These are phyloP conservation scores for Elaeis oleifera DNA, from an alignment of 202 grass and related monocot species.

Conservation along the genomic window DNA sequence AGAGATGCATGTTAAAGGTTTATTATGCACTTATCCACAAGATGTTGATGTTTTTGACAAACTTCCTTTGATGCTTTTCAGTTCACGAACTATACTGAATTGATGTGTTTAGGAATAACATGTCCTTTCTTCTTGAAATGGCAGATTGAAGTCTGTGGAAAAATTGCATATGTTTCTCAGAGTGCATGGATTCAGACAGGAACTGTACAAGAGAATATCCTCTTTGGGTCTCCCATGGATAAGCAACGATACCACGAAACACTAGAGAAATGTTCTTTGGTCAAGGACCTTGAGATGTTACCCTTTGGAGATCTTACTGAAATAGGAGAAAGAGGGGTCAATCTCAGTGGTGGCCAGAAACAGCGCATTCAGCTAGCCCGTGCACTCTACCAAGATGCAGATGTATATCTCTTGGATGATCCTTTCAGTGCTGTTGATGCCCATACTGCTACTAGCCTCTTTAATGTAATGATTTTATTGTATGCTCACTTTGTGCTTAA, in stretches of 20 bases:
- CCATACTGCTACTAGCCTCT: slow-evolving; percentile 75
- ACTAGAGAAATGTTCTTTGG: slow-evolving; percentile 63
- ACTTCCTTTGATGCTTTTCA: too few species aligned
- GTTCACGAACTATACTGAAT: too few species aligned
- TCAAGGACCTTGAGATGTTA: slow-evolving; percentile 75
- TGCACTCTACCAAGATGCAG: slow-evolving; percentile 80
- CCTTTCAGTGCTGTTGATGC: slow-evolving; percentile 98
- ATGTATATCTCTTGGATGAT: slow-evolving; percentile 88
- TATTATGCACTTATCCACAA: too few species aligned
- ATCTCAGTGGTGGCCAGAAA: slow-evolving; percentile 96
- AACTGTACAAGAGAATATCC: slow-evolving; percentile 79
- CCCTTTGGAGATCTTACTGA: slow-evolving; percentile 71
- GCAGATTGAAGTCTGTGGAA: slow-evolving; percentile 74
- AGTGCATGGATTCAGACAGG: slow-evolving; percentile 93
- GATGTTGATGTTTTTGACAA: too few species aligned
- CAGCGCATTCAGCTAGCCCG: slow-evolving; percentile 87
- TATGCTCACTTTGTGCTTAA: background rate
- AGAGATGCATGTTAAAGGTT: too few species aligned
- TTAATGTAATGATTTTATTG: slow-evolving; percentile 44
- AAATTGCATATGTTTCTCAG: slow-evolving; percentile 86
- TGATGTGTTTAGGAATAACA: too few species aligned
- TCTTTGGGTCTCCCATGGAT: slow-evolving; percentile 72
- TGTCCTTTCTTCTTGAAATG: slow-evolving; percentile 9
- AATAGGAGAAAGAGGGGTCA: slow-evolving; percentile 91
- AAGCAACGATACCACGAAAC: slow-evolving; percentile 59